phyloP scores from a whole-genome alignment of 495 filamentous ascomycete species.

The Daldinia concentrica region DNA sequence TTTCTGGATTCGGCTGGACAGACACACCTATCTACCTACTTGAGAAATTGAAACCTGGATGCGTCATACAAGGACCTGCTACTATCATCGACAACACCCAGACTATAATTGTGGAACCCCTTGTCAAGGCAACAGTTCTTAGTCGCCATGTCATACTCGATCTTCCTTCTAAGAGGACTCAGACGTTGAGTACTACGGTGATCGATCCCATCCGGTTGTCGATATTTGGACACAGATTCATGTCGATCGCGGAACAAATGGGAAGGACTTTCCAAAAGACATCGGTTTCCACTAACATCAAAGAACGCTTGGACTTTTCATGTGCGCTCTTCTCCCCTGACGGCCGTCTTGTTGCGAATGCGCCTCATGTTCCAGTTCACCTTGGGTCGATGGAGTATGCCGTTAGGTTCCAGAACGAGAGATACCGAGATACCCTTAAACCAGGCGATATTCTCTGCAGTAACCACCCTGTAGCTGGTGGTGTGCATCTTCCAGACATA shows the following conservation, averaged over 20 bases:
- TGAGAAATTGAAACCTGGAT: constrained; percentile 56
- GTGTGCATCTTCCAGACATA: constrained; percentile 81
- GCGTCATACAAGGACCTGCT: constrained; percentile 70
- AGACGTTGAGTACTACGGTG: constrained; percentile 44
- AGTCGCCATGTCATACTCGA: constrained; percentile 69
- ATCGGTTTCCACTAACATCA: constrained; percentile 92
- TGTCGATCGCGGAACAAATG: constrained; percentile 92
- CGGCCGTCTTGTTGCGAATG: constrained; percentile 91
- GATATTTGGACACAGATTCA: constrained; percentile 55
- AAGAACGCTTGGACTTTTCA: constrained; percentile 92
- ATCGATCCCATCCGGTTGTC: constrained; percentile 16
- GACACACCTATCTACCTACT: constrained; percentile 75
- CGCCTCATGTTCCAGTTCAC: constrained; percentile 92
- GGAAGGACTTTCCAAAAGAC: constrained; percentile 85
- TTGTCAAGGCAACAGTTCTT: constrained; percentile 66
- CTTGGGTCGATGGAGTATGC: constrained; percentile 89
- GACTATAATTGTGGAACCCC: constrained; percentile 80
- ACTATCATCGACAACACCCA: constrained; percentile 85
- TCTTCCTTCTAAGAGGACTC: constrained; percentile 65
- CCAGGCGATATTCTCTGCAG: constrained; percentile 90
- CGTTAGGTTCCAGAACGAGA: constrained; percentile 85
- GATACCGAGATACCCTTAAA: constrained; percentile 84
- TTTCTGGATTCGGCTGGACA: constrained; percentile 71
- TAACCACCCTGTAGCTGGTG: constrained; percentile 92
- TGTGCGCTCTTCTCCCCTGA: constrained; percentile 90